Evolutionary conservation across 1,284 basidiomycete genomes (phyloP).

Genomic region (Sanguinoderma infundibulare): DNA sequence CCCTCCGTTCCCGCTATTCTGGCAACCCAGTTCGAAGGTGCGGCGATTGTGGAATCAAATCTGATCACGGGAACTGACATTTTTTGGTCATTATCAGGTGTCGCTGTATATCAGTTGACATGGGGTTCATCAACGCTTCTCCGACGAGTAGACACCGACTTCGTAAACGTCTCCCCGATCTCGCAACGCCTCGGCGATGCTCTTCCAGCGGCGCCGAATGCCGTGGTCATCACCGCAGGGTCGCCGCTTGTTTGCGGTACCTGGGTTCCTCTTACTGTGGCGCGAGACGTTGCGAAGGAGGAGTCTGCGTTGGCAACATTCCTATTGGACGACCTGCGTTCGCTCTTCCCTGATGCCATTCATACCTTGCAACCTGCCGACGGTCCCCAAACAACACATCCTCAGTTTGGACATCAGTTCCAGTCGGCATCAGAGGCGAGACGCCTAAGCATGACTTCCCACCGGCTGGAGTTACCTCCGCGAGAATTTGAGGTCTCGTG

Average conservation of each 20-base stretch:
- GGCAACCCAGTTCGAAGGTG: constrained; percentile 72
- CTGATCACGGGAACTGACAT: constrained; percentile 9
- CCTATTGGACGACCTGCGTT: constrained; percentile 60
- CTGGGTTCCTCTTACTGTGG: constrained; percentile 67
- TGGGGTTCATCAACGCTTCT: constrained; percentile 57
- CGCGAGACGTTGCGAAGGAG: constrained; percentile 52
- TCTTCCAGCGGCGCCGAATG: constrained; percentile 42
- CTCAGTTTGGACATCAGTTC: constrained; percentile 63
- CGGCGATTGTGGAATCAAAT: constrained; percentile 26
- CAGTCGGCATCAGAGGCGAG: constrained; percentile 50
- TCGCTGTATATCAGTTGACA: constrained; percentile 70
- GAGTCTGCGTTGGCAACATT: constrained; percentile 54
- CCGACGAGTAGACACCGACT: constrained; percentile 74
- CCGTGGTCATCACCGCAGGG: constrained; percentile 49
- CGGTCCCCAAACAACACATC: constrained; percentile 33
- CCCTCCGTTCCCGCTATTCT: constrained; percentile 63
- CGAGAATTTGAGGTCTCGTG: constrained; percentile 31
- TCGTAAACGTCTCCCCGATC: constrained; percentile 70
- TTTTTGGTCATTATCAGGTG: constrained; percentile 45
- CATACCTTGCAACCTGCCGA: constrained; percentile 7
- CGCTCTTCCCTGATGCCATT: constrained; percentile 54
- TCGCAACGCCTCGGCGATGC: constrained; percentile 46
- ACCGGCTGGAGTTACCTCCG: constrained; percentile 31
- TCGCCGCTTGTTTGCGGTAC: constrained; percentile 57
- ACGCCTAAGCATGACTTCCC: constrained; percentile 30